phyloP scores from a whole-genome alignment of 2,329 filamentous ascomycete species.

The Aspergillus terreus region DNA sequence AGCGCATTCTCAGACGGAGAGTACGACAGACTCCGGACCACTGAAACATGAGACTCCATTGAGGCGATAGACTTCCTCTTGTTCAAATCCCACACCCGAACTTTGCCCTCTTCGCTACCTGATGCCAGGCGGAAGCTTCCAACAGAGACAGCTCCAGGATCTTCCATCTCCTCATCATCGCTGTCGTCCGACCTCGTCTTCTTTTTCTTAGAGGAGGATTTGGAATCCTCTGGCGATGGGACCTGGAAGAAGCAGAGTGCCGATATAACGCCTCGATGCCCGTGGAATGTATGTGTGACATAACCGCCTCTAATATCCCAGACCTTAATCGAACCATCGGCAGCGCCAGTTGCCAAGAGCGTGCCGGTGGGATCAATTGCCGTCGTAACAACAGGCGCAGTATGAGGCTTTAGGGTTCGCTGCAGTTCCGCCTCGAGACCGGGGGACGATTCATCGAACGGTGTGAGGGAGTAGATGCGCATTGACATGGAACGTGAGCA shows the following conservation, averaged over 20 bases:
- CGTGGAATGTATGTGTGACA: slow-evolving; percentile 91
- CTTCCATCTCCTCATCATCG: slow-evolving; percentile 42
- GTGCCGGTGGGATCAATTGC: slow-evolving; percentile 84
- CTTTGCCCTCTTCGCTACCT: slow-evolving; percentile 89
- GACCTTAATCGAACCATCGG: slow-evolving; percentile 90
- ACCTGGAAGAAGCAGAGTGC: slow-evolving; percentile 89
- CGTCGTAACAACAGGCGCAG: slow-evolving; percentile 81
- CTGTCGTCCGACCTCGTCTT: slow-evolving; percentile 24
- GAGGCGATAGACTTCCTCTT: slow-evolving; percentile 73
- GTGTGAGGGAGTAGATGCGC: slow-evolving; percentile 76
- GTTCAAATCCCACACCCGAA: slow-evolving; percentile 87
- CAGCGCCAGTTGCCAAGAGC: slow-evolving; percentile 84
- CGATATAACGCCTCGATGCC: slow-evolving; percentile 86
- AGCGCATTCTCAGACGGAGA: slow-evolving; percentile 70
- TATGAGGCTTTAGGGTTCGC: slow-evolving; percentile 83
- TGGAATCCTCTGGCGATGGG: slow-evolving; percentile 43
- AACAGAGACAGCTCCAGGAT: slow-evolving; percentile 40
- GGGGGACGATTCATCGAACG: slow-evolving; percentile 53
- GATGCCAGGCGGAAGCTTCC: slow-evolving; percentile 77
- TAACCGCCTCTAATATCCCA: slow-evolving; percentile 93
- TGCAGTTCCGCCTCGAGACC: slow-evolving; percentile 64
- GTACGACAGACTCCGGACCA: slow-evolving; percentile 84
- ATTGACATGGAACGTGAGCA: slow-evolving; percentile 96
- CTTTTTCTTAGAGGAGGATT: slow-evolving; percentile 42
- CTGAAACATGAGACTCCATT: slow-evolving; percentile 88